Base-by-base conservation (phyloP, 2,329 filamentous ascomycete genomes). In the Colletotrichum chlorophyti region DNA sequence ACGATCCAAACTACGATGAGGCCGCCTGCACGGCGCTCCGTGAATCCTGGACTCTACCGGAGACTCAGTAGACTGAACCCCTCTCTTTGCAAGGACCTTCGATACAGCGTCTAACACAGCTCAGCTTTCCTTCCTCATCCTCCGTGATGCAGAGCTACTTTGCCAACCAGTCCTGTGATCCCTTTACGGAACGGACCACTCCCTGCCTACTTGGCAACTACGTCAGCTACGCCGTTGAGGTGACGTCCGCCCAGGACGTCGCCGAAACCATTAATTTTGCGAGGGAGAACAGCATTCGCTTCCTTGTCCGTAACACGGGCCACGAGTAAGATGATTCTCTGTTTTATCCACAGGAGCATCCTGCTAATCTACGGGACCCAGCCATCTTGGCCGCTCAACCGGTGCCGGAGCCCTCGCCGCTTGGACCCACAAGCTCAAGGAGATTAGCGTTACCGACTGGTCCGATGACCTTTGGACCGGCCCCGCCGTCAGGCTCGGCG, bases 401-500 rank as follows among this genome's bases (percentile, higher is more conserved):
- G 74, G 76, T n/a, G 67, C 66, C n/a, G 74, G 75, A n/a, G 65
- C 69, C n/a, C 63, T 78, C 17, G 68, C 70, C 14, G 63, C 77
- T 31, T 76, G 74, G 71, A 77, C 70, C 5, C 72, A 77, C 60
- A 62, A 69, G 53, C 63, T 78, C 51, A 76, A 79, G 66, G 64
- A 72, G n/a, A 74, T 77, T 24, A 55, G 75, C 31, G 74, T 79
- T 61, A 66, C 74, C 17, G 66, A 73, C 32, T 81, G 74, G 53
- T 67, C 69, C 14, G 68, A 73, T 26, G 23, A 65, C 5, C 58
- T 72, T 35, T 87, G 86, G 67, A 68, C 58, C 1, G 83, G 84
- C 12, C 73, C 72, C 21, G 82, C 83, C 0, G 70, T 84, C 11
- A 82, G 76, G 26, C 64, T 87, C 29, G 82, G 79, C 3, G 79